These are phyloP conservation scores for Zea luxurians DNA, from an alignment of 176 grass and related monocot species.

Conservation along the genomic window DNA sequence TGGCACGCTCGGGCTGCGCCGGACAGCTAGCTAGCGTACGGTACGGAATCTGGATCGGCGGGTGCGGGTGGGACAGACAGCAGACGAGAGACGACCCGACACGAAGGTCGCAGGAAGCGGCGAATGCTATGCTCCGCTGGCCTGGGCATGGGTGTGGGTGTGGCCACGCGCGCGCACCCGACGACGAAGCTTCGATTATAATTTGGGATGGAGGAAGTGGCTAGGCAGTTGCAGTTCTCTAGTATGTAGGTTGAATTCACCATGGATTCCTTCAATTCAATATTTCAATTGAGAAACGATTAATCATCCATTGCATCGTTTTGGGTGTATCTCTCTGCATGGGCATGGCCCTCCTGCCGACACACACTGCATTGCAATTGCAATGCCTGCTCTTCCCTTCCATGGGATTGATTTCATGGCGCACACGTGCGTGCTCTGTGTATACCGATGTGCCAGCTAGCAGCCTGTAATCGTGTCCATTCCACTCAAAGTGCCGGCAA, in stretches of 20 bases:
- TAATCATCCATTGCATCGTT: too few relatives aligned
- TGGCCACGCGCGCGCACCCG: not conserved
- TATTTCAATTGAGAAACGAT: too few relatives aligned
- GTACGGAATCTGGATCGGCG: constrained; percentile 28
- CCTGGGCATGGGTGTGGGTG: not conserved
- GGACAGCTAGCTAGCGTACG: constrained; percentile 32
- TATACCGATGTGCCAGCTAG: not conserved
- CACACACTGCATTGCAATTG: not conserved
- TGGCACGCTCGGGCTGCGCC: constrained; percentile 11
- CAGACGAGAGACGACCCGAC: not conserved
- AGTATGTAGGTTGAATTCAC: too few relatives aligned
- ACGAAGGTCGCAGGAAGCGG: constrained; percentile 46
- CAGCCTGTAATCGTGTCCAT: not conserved
- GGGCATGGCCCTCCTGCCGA: not conserved
- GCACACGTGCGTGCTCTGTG: constrained; percentile 33
- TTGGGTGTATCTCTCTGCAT: too few relatives aligned
- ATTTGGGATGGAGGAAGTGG: too few relatives aligned
- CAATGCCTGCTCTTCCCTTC: not conserved
- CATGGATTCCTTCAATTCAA: too few relatives aligned
- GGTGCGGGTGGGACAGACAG: not conserved
- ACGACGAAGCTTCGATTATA: constrained; percentile 2
- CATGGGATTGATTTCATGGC: not conserved
- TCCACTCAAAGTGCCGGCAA: not conserved
- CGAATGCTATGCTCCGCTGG: constrained; percentile 21
- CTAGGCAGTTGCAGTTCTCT: too few relatives aligned